phyloP scores from a whole-genome alignment of 1,139 yeast genomes.

The Diutina mesorugosa region DNA sequence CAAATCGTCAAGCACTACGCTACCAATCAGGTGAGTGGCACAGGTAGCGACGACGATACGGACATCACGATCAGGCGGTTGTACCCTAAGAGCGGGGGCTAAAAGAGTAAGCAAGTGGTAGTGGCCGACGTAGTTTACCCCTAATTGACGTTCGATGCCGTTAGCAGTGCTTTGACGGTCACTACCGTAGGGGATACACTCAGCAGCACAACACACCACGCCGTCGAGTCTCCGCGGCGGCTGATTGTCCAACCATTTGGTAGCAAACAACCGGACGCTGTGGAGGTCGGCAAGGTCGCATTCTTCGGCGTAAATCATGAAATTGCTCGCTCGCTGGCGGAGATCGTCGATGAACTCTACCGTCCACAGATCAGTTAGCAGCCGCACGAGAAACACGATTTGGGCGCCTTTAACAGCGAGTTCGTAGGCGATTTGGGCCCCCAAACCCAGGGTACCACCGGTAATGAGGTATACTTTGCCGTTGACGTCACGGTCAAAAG shows the following conservation, averaged over 20 bases:
- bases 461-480: slow-evolving; percentile 69
- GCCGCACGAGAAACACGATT: slow-evolving; percentile 56
- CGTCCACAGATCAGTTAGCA: slow-evolving; percentile 60
- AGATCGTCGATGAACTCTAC: slow-evolving; percentile 70
- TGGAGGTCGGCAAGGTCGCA: slow-evolving; percentile 69
- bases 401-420: slow-evolving; percentile 82
- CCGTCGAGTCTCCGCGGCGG: slow-evolving; percentile 91
- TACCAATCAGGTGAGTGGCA: slow-evolving; percentile 62
- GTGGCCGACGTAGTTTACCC: slow-evolving; percentile 70
- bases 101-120: slow-evolving; percentile 68
- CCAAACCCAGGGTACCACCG: slow-evolving; percentile 90
- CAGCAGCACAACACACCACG: slow-evolving; percentile 78
- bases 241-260: slow-evolving; percentile 82
- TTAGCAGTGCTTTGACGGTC: slow-evolving; percentile 56
- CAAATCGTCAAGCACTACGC: slow-evolving; percentile 52
- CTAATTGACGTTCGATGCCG: slow-evolving; percentile 79
- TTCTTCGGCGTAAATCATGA: slow-evolving; percentile 73
- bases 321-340: slow-evolving; percentile 56
- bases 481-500: slow-evolving; percentile 87
- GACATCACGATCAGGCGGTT: slow-evolving; percentile 92
- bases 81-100: slow-evolving; percentile 71
- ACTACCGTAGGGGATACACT: slow-evolving; percentile 54
- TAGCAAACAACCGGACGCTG: slow-evolving; percentile 82
- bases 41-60: slow-evolving; percentile 69
- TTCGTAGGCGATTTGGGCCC: slow-evolving; percentile 63